Conservation (phyloP, 2,329 filamentous ascomycete species). For the Exophiala xenobiotica region DNA sequence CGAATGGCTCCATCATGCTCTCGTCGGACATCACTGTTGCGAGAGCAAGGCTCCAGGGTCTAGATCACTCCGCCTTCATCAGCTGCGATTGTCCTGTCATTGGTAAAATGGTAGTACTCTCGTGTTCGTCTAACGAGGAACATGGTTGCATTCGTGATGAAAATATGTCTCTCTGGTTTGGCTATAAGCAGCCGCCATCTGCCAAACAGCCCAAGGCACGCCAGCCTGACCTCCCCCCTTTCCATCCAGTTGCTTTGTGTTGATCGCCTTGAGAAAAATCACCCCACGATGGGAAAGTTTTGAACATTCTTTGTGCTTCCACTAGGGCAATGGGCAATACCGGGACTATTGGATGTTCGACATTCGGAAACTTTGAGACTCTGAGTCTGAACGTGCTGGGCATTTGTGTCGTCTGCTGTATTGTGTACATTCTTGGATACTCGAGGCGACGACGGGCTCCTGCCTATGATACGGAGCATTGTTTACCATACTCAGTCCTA, state of each 20-base stretch:
- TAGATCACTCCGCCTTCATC: neutral
- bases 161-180: no score
- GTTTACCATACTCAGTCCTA: neutral
- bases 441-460: neutral
- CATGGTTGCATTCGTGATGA: no score
- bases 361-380: neutral
- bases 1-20: neutral
- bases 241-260: no score
- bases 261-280: neutral
- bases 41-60: neutral
- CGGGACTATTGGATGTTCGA: neutral
- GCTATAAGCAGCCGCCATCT: neutral
- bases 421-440: neutral
- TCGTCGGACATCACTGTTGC: neutral
- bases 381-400: constrained; percentile 3
- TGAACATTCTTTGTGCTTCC: no score
- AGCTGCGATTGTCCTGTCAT: neutral
- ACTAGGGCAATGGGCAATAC: no score
- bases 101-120: neutral
- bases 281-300: no score
- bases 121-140: neutral
- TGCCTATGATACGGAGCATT: neutral
- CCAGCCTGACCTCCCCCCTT: no score
- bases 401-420: constrained; percentile 5
- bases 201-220: neutral